Percentiles rank a stretch among this genome's conserved stretches.
Evolutionary conservation across 306 rosid genomes (phyloP).

Genomic region (Malus orientalis): DNA sequence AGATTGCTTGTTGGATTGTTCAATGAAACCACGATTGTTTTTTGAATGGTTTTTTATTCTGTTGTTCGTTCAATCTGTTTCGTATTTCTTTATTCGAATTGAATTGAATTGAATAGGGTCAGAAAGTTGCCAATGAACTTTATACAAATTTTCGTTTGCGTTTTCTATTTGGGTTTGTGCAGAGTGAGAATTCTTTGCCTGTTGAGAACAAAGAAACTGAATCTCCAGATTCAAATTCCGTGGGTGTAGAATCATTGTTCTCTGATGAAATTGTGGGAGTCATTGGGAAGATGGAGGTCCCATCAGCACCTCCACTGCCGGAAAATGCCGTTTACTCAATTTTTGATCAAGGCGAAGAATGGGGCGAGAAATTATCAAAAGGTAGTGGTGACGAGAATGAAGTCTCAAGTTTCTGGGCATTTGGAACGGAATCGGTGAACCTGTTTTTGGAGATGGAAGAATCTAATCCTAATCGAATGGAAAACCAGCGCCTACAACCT

Average conservation of each 20-base stretch:
- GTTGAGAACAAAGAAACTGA: slow-evolving; percentile 30
- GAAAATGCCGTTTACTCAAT: slow-evolving; percentile 16
- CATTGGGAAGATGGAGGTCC: slow-evolving; percentile 21
- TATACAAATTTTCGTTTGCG: background rate
- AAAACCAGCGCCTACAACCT: slow-evolving; percentile 10
- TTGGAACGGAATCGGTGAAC: slow-evolving; percentile 22
- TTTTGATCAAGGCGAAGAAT: slow-evolving; percentile 21
- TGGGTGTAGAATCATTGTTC: slow-evolving; percentile 14
- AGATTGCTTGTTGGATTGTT: background rate
- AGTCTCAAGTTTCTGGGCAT: background rate
- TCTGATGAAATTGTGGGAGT: slow-evolving; percentile 25
- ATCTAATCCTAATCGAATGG: slow-evolving; percentile 4
- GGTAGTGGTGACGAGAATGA: slow-evolving; percentile 7
- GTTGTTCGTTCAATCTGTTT: background rate
- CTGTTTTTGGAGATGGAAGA: slow-evolving; percentile 15
- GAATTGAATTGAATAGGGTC: slow-evolving; percentile 7
- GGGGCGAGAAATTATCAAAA: slow-evolving; percentile 10
- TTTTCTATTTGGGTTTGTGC: slow-evolving; percentile 7
- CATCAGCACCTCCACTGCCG: slow-evolving; percentile 27
- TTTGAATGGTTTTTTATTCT: background rate
- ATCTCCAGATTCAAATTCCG: slow-evolving; percentile 27
- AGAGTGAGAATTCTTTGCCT: slow-evolving; percentile 19
- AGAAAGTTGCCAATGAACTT: slow-evolving; percentile 1
- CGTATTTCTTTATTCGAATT: background rate
- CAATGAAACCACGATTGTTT: background rate